Percentiles rank a stretch among this genome's conserved stretches.
phyloP scores from a whole-genome alignment of 2,329 filamentous ascomycete genomes.

The Microthyrium microscopicum region DNA sequence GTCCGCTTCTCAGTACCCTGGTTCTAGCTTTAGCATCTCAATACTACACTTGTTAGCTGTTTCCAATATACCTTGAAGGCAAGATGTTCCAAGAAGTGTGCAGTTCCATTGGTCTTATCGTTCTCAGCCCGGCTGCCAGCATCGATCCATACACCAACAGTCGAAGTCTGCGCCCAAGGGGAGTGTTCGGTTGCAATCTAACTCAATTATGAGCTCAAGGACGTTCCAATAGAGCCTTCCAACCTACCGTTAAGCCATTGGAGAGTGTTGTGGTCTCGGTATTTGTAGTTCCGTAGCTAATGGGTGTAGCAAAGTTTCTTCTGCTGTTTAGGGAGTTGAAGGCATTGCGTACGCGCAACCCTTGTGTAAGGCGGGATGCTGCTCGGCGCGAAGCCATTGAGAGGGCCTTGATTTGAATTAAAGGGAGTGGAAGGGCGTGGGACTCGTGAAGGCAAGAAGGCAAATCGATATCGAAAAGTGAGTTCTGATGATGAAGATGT shows the following conservation, averaged over 20 bases:
- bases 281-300: slow-evolving; percentile 48
- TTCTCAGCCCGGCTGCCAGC: slow-evolving; percentile 96
- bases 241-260: slow-evolving; percentile 84
- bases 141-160: slow-evolving; percentile 98
- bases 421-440: slow-evolving; percentile 14
- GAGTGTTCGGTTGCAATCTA: slow-evolving; percentile 97
- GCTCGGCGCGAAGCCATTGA: slow-evolving; percentile 93
- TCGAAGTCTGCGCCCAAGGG: slow-evolving; percentile 94
- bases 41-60: slow-evolving; percentile 8
- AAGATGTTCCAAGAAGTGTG: slow-evolving; percentile 98
- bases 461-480: too few relatives aligned
- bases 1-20: slow-evolving; percentile 86
- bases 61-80: slow-evolving; percentile 74
- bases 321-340: slow-evolving; percentile 49
- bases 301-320: slow-evolving; percentile 83
- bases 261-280: slow-evolving; percentile 91
- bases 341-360: slow-evolving; percentile 63
- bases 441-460: slow-evolving; percentile 8
- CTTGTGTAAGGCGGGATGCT: slow-evolving; percentile 83
- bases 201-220: slow-evolving; percentile 10
- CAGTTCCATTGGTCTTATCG: slow-evolving; percentile 95
- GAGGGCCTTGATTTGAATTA: slow-evolving; percentile 16
- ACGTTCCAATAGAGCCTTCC: not conserved
- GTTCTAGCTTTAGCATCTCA: slow-evolving; percentile 14
- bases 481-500: slow-evolving; percentile 22